phyloP scores from a whole-genome alignment of 345 rosid genomes.

The Gossypium sturtianum region DNA sequence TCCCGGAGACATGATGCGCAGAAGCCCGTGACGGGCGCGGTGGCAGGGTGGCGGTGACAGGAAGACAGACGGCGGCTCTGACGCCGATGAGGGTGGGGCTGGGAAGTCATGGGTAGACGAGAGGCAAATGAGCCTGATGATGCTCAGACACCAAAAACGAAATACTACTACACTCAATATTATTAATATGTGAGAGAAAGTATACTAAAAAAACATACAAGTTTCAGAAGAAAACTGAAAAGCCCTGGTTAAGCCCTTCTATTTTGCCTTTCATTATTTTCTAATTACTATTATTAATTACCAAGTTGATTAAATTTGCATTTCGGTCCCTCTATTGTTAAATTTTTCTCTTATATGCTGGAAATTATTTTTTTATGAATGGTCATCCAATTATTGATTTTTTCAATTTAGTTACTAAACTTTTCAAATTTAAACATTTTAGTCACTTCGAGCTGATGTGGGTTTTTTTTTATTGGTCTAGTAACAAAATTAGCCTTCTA shows the following conservation, averaged over 20 bases:
- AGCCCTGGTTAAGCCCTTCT: constrained; percentile 27
- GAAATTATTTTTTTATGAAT: too few species aligned
- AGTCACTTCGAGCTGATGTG: too few species aligned
- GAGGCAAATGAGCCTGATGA: background rate
- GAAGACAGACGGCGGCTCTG: background rate
- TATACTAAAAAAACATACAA: background rate
- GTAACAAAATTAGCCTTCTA: too few species aligned
- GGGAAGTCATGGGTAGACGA: constrained; percentile 5
- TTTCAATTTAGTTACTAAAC: too few species aligned
- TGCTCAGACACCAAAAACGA: background rate
- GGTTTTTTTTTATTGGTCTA: too few species aligned
- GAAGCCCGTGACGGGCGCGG: constrained; percentile 4
- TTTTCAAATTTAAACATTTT: too few species aligned
- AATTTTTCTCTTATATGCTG: too few species aligned
- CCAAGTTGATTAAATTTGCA: too few species aligned
- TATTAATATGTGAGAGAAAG: background rate
- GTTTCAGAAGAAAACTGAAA: background rate
- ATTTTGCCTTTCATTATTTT: background rate
- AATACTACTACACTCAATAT: background rate
- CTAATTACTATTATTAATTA: too few species aligned
- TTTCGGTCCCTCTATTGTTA: too few species aligned
- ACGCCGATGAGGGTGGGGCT: background rate
- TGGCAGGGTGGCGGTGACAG: constrained; percentile 14
- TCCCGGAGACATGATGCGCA: constrained; percentile 19
- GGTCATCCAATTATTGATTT: too few species aligned